Evolutionary conservation across 2,329 filamentous ascomycete species (phyloP), one percentile per base, ranked within the genome.

Genomic region (Phaeosphaeriaceae sp.): DNA sequence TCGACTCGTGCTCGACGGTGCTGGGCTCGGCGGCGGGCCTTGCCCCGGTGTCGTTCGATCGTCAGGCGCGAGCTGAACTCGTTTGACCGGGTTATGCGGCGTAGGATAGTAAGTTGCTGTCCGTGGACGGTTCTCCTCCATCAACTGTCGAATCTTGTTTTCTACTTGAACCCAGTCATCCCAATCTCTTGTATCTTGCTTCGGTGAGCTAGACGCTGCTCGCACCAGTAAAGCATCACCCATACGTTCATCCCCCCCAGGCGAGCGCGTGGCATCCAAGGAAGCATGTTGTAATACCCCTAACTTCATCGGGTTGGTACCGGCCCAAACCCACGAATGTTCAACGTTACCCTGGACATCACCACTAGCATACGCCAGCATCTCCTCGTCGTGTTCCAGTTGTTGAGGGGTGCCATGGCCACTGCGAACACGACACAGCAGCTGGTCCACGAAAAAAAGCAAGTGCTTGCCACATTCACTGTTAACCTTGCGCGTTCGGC

Each of bases 291-390:
- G 63, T 19, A 51, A 54, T 15, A 54, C 48, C 13, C 40, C 46
- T 17, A 52, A n/a, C 9, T 57, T 53, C 1, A 42, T 41, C 25
- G 64, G 33, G 83, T 69, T 85, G 79, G 71, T 71, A 25, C 79
- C 80, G 7, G 71, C 65, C 94, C 93, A 97, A 3, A 93, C 86
- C 94, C 94, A 98, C 13, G 89, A 89, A 36, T 87, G 87, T 52
- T 93, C 89, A 0, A 85, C 83, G n/a, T 85, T 88, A 1, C 89
- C 91, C 77, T 98, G 94, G 69, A 96, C 83, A 77, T 98, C 95
- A 0, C 89, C 91, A 27, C 91, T 94, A 1, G 91, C 88, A 69
- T 97, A 97, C 0, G 89, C 91, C 25, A 98, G 80, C 66, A 98
- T 85, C 74, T 97, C 94, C 73, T 98, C 93, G 69, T 99, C 93